Evolutionary conservation across 768 basidiomycete genomes (phyloP), one percentile per base, ranked within the genome.

Genomic region (Phaeotremella fagi): DNA sequence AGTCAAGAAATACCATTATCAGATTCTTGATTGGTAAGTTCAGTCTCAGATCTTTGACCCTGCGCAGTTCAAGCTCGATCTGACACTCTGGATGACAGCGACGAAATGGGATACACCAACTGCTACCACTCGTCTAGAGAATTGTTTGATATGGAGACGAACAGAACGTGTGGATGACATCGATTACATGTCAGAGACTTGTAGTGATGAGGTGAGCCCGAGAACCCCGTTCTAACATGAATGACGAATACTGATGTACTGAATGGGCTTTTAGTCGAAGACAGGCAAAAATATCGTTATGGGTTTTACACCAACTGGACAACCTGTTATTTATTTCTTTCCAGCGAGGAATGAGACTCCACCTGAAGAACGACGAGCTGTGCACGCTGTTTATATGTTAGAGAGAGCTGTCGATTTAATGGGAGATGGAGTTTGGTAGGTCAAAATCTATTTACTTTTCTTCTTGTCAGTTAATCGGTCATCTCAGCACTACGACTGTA

Each of bases 251-350:
- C 11, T 14, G 20, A 5, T 28, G n/a, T 6, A 43, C 20, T 25
- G 26, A 24, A 23, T 6, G 12, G 12, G 5, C 28, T 9, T 28
- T 4, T 29, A 70, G 68, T 51, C 63, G 2, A 54, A 18, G 38
- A 60, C 61, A n/a, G 70, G 67, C 23, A 71, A 71, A 56, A 66
- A 69, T 41, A 50, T 71, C 47, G 53, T 60, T 20, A 24, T 68
- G 33, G 70, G 66, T 3, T 68, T 56, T 46, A 53, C 60, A 16
- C 51, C 45, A 1, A 46, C 54, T n/a, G 42, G 48, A 24, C 66
- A 64, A 33, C 72, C 72, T 7, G 59, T 74, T 31, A 44, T 72
- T 12, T 68, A 70, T 46, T 70, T 74, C 63, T 68, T 72, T 42
- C 68, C 68, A 12, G 52, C 57, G 29, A 2, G 63, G 14, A 66